Evolutionary conservation across 345 rosid genomes (phyloP), one percentile per base, ranked within the genome.

Genomic region (Kandelia obovata): DNA sequence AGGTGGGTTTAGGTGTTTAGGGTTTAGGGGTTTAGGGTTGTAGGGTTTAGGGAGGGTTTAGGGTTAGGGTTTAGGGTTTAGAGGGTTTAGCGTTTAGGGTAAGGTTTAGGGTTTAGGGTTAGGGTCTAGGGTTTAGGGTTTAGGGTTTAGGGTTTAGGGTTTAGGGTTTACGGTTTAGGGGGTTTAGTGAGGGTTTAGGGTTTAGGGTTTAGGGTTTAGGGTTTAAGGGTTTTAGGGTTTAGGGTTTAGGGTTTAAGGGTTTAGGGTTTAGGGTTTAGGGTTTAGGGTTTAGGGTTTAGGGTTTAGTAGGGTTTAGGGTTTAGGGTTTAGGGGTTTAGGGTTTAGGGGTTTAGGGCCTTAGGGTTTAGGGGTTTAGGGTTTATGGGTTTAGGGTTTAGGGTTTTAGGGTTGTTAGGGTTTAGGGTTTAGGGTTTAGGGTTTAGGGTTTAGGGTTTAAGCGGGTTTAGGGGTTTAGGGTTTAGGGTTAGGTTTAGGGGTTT

Each of bases 191-290:
- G 60, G 60, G 23, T 57, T 57, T 21, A 30, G 60, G 60, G 23
- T 57, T 57, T 21, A 30, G 57, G 60, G 60, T 57, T 57, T 57
- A 57, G 60, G 57, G 60, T 57, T 57, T 57, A 57, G 60, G 60
- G 60, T 23, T 57, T 57, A 57, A 32, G 60, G 60, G 60, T 32
- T 57, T 57, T 57, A 57, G 60, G 60, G 60, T 23, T 57, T 57
- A 57, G 60, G 60, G 25, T 57, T 30, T 1, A 3, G 32, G 32
- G 3, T 30, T 30, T 30, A 30, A 4, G 32, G 32, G 1, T 30
- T 30, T 30, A 30, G 32, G 32, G 32, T 30, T 30, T 30, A 30
- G 32, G 32, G 32, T 30, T 30, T 30, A 30, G 32, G 32, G 32
- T 30, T 30, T 30, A 30, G 32, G 32, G 32, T 30, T 30, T 30